phyloP scores from a whole-genome alignment of 1,284 basidiomycete species.

The Melampsora americana region DNA sequence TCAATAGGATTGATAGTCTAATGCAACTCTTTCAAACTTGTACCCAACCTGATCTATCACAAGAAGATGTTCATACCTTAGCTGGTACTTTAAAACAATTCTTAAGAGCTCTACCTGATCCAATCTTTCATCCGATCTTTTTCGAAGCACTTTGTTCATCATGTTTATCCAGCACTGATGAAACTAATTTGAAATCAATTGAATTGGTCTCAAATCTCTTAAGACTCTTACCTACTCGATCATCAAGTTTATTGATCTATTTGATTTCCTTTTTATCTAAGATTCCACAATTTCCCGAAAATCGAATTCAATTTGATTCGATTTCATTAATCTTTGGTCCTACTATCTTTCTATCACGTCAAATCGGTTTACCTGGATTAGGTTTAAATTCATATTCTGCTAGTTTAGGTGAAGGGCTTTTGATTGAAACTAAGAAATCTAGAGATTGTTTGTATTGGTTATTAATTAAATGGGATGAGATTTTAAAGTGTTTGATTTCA shows the following conservation, averaged over 20 bases:
- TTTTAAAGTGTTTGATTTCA: no score
- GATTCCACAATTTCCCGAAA: slow-evolving; percentile 23
- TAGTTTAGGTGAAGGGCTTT: neutral
- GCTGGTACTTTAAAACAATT: slow-evolving; percentile 26
- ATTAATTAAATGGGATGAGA: no score
- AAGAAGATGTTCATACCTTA: slow-evolving; percentile 30
- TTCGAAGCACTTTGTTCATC: slow-evolving; percentile 14
- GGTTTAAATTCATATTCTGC: slow-evolving; percentile 14
- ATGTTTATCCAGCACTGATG: neutral
- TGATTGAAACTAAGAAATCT: no score
- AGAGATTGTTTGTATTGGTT: no score
- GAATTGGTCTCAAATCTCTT: slow-evolving; percentile 10
- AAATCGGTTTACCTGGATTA: slow-evolving; percentile 30
- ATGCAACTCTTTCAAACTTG: slow-evolving; percentile 22
- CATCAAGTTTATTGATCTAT: slow-evolving; percentile 21
- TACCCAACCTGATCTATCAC: slow-evolving; percentile 9
- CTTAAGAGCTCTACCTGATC: slow-evolving; percentile 18
- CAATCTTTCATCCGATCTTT: slow-evolving; percentile 20
- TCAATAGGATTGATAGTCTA: slow-evolving; percentile 24
- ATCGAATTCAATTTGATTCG: slow-evolving; percentile 29
- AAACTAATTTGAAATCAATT: neutral
- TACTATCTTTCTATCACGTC: slow-evolving; percentile 16
- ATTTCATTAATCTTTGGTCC: slow-evolving; percentile 26
- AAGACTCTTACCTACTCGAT: slow-evolving; percentile 8
- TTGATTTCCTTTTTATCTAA: slow-evolving; percentile 22